Conservation (phyloP, 1,284 basidiomycete genomes). For the Neolentinus lepideus region DNA sequence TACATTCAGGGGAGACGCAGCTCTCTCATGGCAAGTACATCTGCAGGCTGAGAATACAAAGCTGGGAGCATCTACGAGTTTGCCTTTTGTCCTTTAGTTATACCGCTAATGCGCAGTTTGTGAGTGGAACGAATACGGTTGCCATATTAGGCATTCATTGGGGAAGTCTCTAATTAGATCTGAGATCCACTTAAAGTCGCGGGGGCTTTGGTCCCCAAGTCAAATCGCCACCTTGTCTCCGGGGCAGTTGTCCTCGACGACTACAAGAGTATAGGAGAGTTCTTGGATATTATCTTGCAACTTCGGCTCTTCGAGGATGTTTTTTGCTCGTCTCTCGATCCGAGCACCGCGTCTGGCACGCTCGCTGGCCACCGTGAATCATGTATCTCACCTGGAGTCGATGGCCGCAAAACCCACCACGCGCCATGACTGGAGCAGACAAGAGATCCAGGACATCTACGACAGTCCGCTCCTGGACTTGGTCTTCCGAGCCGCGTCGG, state of each 20-base stretch:
- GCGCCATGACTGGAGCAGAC: conserved; percentile 56
- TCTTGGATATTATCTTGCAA: not conserved
- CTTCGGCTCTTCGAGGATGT: conserved; percentile 17
- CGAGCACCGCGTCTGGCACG: conserved; percentile 24
- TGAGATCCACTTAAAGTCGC: not conserved
- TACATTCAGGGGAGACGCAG: no score
- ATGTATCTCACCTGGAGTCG: conserved; percentile 29
- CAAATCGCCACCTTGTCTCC: not conserved
- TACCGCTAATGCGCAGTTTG: no score
- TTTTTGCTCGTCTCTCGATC: conserved; percentile 16
- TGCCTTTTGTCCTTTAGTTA: no score
- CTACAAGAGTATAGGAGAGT: not conserved
- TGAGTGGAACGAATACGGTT: not conserved
- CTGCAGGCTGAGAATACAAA: no score
- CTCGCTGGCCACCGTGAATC: conserved; percentile 46
- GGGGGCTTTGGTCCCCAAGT: not conserved
- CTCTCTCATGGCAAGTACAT: no score
- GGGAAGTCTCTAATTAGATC: not conserved
- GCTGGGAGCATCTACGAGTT: no score
- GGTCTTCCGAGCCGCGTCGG: conserved; percentile 75
- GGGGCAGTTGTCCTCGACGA: not conserved
- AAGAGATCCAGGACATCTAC: conserved; percentile 74
- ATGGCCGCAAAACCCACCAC: conserved; percentile 21
- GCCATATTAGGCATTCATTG: not conserved
- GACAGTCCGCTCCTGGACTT: conserved; percentile 80